phyloP scores from a whole-genome alignment of 176 grass and related monocot genomes.

The Hordeum marinum region DNA sequence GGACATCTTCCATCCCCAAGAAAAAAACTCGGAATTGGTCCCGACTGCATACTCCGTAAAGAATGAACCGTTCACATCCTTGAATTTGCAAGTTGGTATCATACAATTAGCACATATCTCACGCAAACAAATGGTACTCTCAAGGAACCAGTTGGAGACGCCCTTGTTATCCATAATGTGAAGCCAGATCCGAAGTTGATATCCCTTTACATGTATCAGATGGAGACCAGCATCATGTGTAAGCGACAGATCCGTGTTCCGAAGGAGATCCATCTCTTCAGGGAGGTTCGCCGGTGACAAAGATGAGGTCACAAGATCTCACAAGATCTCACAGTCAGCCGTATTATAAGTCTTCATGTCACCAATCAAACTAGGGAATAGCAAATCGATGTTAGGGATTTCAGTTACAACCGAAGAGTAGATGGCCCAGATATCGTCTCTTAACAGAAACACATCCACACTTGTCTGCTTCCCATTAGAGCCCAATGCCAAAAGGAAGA shows the following conservation, averaged over 20 bases:
- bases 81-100: background rate
- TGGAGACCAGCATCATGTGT: background rate
- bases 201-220: background rate
- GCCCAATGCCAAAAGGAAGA: background rate
- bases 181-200: slow-evolving; percentile 13
- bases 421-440: background rate
- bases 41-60: background rate
- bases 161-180: background rate
- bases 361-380: background rate
- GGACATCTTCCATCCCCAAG: background rate
- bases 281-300: background rate
- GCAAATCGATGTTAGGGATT: background rate
- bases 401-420: background rate
- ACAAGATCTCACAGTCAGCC: background rate
- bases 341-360: background rate
- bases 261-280: background rate
- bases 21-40: background rate
- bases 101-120: background rate
- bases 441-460: background rate
- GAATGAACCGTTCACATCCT: background rate
- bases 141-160: background rate
- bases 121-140: background rate
- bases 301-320: background rate
- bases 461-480: background rate
- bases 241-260: background rate